Base-by-base conservation (phyloP, 768 basidiomycete genomes). In the Boletales sp. region DNA sequence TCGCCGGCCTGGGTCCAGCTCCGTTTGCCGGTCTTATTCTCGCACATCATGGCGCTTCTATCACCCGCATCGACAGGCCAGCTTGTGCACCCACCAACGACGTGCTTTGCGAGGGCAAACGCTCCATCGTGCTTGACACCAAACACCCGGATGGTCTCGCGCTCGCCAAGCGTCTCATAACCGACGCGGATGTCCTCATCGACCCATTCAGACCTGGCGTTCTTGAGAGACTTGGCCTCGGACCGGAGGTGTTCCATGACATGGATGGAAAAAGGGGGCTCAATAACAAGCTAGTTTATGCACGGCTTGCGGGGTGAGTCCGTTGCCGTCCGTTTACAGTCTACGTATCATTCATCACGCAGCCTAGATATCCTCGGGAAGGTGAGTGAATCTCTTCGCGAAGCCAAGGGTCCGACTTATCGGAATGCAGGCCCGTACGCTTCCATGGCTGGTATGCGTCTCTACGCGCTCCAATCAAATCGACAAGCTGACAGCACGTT, bases 141-240 rank as follows among this genome's bases (percentile, higher is more conserved):
- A 92, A 91, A 70, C 63, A 73, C 8, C 64, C 73, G 10, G 74
- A 73, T 28, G 90, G 90, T 31, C 65, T 78, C 38, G 75, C 75
- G 17, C 62, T 82, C 17, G 61, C 85, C 48, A 75, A 75, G 62
- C 77, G 72, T 40, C 72, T 93, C 50, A 78, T 91, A 19, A 63
- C 71, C 28, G 66, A 74, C 33, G 85, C 87, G n/a, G 90, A 93
- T 65, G 76, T 92, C 14, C 70, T 92, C 40, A 87, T 93, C 58
- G 90, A 93, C 62, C 83, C 90, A 1, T 93, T 87, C 65, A 74
- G 90, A 41, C 88, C 90, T 44, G 90, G 90, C 1, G 87, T 91
- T 2, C 74, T 92, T 70, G 90, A 93, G 61, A 76, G 78, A 51
- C 70, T 90, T 30, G 86, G 85, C 2, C 71, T 93, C 15, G 90